A percentile compares a stretch with the other conserved stretches of the same genome.
These are phyloP conservation scores for Terfezia claveryi DNA, from an alignment of 495 filamentous ascomycete genomes.

Conservation along the genomic window DNA sequence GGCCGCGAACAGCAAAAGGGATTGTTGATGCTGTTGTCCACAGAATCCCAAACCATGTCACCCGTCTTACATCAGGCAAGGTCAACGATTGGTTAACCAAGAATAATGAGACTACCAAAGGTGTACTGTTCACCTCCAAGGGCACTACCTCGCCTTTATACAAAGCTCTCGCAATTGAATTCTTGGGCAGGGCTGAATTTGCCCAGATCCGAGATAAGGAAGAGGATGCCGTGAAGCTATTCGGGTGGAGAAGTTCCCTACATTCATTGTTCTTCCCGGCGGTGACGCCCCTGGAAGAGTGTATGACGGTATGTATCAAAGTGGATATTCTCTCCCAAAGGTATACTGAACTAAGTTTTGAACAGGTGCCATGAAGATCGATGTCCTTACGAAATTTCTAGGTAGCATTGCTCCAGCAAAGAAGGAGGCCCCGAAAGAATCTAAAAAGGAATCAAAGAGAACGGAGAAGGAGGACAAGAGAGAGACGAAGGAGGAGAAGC, in stretches of 20 bases:
- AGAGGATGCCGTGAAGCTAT: conserved; percentile 42
- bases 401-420: too few relatives aligned
- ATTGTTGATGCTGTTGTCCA: conserved; percentile 73
- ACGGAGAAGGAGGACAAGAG: conserved; percentile 84
- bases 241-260: conserved; percentile 61
- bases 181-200: conserved; percentile 56
- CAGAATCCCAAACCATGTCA: conserved; percentile 81
- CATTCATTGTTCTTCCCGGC: conserved; percentile 58
- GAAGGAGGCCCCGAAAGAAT: conserved; percentile 64
- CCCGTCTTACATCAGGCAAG: conserved; percentile 54
- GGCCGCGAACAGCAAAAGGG: conserved; percentile 52
- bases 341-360: background rate
- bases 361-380: background rate
- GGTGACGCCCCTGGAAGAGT: conserved; percentile 42
- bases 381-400: background rate
- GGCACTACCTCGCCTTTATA: conserved; percentile 64
- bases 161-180: conserved; percentile 74
- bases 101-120: conserved; percentile 57
- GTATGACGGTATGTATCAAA: conserved; percentile 36
- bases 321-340: too few relatives aligned
- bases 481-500: conserved; percentile 86
- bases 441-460: conserved; percentile 71
- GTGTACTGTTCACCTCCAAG: conserved; percentile 86
- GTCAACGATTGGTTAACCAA: conserved; percentile 52
- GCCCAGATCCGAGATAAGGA: conserved; percentile 79